Evolutionary conservation across 2,329 filamentous ascomycete species (phyloP), one percentile per base, ranked within the genome.

Genomic region (Beauveria sp.): DNA sequence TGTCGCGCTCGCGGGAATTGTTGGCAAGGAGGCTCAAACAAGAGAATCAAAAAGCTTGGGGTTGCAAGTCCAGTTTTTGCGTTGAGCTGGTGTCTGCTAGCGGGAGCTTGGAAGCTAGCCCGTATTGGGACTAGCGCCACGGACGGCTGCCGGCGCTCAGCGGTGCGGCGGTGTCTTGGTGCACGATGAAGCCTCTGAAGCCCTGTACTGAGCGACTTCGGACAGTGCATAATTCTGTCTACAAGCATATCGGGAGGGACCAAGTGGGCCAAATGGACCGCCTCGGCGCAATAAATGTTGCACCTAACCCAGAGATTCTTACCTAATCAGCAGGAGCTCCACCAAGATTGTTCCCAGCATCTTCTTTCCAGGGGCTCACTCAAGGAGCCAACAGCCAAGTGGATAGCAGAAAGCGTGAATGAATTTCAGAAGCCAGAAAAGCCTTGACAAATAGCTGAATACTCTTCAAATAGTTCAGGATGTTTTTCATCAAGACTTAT

Each of bases 31-130:
- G 53, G 58, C 38, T 58, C 53, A 49, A 50, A 52, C 49, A 34
- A 59, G 40, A 50, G 51, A 53, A 50, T 57, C 58, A 61, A 61
- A 63, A 60, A 54, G 45, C 52, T 63, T 63, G 51, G 62, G 62
- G 62, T 55, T 57, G 18, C 18, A 50, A 56, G 62, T 57, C 62
- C 53, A 63, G 40, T 60, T 63, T 63, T 63, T 63, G 62, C 62
- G 62, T 63, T 63, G 62, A 63, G 62, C 58, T 63, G 58, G 20
- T 55, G 22, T 62, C 42, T 38, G 47, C 60, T 62, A 54, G 54
- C 54, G 60, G 54, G 50, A 62, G 54, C 52, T 63, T 63, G 40
- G 22, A n/a, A 42, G 24, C 57, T 63, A 63, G 34, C 5, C 62
- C 40, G 14, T 3, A 5, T 58, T 50, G 28, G 58, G 62, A 58